phyloP scores from a whole-genome alignment of 257 asterid species.

The Solanum pinnatisectum region DNA sequence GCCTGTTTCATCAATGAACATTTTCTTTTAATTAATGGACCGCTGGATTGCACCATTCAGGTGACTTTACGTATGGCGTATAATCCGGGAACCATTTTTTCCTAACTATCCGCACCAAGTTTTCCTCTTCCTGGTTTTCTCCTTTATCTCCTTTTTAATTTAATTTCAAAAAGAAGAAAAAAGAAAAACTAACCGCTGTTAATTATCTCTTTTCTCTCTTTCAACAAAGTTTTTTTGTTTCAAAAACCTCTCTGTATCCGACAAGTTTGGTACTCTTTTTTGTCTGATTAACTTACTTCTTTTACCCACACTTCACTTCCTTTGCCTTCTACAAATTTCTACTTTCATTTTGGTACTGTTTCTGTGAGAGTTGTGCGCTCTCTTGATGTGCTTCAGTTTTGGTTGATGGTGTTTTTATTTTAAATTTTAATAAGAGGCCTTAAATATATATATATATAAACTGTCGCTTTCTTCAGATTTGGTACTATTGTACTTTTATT shows the following conservation, averaged over 20 bases:
- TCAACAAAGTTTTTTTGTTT: not conserved
- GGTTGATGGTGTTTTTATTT: not conserved
- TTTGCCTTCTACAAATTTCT: not conserved
- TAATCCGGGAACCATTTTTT: slow-evolving; percentile 40
- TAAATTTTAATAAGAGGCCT: not conserved
- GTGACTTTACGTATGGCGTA: slow-evolving; percentile 53
- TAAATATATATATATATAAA: not conserved
- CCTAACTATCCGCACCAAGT: slow-evolving; percentile 52
- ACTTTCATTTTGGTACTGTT: not conserved
- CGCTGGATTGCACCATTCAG: slow-evolving; percentile 54
- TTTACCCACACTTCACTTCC: slow-evolving; percentile 3
- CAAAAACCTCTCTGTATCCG: not conserved
- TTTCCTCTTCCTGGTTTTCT: slow-evolving; percentile 16
- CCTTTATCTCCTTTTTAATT: not conserved
- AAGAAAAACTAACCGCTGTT: not conserved
- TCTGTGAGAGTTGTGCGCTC: not conserved
- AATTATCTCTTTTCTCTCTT: slow-evolving; percentile 2
- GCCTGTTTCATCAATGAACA: not conserved
- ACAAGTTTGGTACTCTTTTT: slow-evolving; percentile 4
- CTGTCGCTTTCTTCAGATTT: slow-evolving; percentile 29
- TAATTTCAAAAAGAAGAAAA: not conserved
- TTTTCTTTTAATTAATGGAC: slow-evolving; percentile 12
- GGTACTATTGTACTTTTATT: not conserved
- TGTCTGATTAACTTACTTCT: not conserved
- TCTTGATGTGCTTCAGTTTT: not conserved